Percentiles rank a stretch among this genome's conserved stretches.
Evolutionary conservation across 306 rosid genomes (phyloP).

Genomic region (Gastrolobium bilobum): DNA sequence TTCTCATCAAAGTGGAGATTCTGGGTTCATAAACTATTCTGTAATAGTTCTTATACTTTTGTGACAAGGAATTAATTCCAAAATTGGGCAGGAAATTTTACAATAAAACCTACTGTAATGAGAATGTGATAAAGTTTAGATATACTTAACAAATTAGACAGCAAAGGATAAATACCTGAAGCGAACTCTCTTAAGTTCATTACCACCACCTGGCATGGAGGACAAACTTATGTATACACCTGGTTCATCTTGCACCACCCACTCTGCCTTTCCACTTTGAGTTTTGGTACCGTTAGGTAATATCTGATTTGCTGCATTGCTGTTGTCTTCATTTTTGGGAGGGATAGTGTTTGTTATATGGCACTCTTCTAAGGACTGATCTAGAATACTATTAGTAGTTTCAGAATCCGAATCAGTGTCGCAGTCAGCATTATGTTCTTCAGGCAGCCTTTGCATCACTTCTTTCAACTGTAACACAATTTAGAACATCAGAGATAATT

Average conservation of each 20-base stretch:
- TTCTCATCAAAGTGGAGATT: constrained; percentile 6
- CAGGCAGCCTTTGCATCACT: constrained; percentile 68
- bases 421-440: constrained; percentile 57
- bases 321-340: constrained; percentile 58
- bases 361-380: constrained; percentile 60
- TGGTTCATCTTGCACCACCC: constrained; percentile 92
- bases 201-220: constrained; percentile 71
- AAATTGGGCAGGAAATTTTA: neutral
- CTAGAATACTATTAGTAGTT: constrained; percentile 47
- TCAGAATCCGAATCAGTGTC: constrained; percentile 53
- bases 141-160: constrained; percentile 20
- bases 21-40: constrained; percentile 20
- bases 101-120: constrained; percentile 5
- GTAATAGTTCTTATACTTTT: neutral
- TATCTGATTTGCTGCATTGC: constrained; percentile 55
- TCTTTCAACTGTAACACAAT: constrained; percentile 77
- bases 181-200: constrained; percentile 91
- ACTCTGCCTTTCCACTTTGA: constrained; percentile 69
- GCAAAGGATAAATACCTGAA: constrained; percentile 76
- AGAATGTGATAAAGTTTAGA: constrained; percentile 29
- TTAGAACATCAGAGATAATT: constrained; percentile 45
- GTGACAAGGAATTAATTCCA: neutral
- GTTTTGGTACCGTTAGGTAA: constrained; percentile 62
- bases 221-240: constrained; percentile 87
- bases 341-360: constrained; percentile 49